Evolutionary conservation across 1,284 basidiomycete species (phyloP), one percentile per base, ranked within the genome.

Genomic region (Cutaneotrichosporon mucoides): DNA sequence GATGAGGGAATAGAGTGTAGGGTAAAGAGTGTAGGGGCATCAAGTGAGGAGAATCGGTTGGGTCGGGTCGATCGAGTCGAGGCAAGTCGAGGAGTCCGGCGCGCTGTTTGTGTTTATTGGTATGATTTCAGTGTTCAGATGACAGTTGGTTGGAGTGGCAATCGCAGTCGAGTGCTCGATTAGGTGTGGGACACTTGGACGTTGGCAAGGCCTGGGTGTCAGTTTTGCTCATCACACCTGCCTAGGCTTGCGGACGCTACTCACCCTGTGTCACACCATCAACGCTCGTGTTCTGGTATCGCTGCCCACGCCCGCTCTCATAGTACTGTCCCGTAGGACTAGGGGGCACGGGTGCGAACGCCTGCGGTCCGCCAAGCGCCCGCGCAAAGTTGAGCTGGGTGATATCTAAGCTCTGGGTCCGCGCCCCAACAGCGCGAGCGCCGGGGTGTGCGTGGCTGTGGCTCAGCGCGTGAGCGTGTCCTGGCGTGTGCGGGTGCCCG

Each of bases 391-490:
- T 74, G 48, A 79, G 66, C 43, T 77, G 76, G 34, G 75, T 76
- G 53, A 80, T 75, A 60, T 80, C 79, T 45, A 80, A 68, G 33
- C 72, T 75, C 62, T 80, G 79, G 9, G 79, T 79, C 46, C 79
- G 68, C 16, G 69, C 65, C 8, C 74, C 70, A n/a, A 70, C 66
- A 0, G 70, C 63, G 33, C 72, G 70, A n/a, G 67, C 62, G 24
- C 24, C 24, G n/a, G 62, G 64, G 54, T 71, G 71, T 5, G 68
- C 61, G 38, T 69, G 68, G 35, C 57, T 60, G 34, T 66, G 66
- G 16, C 53, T 53, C n/a, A 64, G 57, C 6, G 62, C 59, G 52
- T 64, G 62, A 8, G 57, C 47, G 52, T 63, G 61, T 24, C 61
- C 61, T 4, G 61, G 57, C 0, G 53, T 49, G 49, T 63, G 61